Evolutionary conservation across 148 eudicot genomes (phyloP).

Genomic region (Amaranthus cruentus): DNA sequence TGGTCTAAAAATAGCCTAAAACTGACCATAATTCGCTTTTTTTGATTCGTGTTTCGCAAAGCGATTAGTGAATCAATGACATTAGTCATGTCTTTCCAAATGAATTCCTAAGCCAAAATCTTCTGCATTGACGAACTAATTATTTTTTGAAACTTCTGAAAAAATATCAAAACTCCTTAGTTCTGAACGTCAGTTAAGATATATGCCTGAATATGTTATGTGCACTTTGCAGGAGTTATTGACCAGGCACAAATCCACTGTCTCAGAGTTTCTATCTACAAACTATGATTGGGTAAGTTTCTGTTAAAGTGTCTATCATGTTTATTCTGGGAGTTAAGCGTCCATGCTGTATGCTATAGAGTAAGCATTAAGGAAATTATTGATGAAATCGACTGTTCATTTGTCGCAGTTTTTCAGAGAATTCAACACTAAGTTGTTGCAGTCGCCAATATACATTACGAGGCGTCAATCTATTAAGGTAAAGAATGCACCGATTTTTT

Average conservation of each 20-base stretch:
- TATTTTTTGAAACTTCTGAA: no score
- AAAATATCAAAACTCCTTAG: no score
- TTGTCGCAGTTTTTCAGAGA: slow-evolving; percentile 52
- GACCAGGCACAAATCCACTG: slow-evolving; percentile 52
- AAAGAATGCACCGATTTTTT: background rate
- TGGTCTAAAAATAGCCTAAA: no score
- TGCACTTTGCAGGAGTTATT: slow-evolving; percentile 35
- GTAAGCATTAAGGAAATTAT: background rate
- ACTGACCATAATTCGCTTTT: no score
- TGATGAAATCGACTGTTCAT: background rate
- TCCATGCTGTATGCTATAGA: background rate
- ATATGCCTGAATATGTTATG: no score
- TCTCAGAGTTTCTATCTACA: slow-evolving; percentile 43
- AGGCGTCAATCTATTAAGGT: slow-evolving; percentile 69
- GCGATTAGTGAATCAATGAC: no score
- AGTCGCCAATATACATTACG: slow-evolving; percentile 62
- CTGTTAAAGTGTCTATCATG: background rate
- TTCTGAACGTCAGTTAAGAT: no score
- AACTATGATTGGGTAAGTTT: slow-evolving; percentile 42
- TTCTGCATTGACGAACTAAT: no score
- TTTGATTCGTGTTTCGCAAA: no score
- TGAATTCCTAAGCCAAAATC: no score
- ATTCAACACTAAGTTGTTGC: slow-evolving; percentile 50
- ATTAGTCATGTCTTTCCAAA: no score
- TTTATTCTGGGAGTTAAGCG: background rate